Conservation (phyloP, 2,329 filamentous ascomycete species). For the Passalora sequoiae region DNA sequence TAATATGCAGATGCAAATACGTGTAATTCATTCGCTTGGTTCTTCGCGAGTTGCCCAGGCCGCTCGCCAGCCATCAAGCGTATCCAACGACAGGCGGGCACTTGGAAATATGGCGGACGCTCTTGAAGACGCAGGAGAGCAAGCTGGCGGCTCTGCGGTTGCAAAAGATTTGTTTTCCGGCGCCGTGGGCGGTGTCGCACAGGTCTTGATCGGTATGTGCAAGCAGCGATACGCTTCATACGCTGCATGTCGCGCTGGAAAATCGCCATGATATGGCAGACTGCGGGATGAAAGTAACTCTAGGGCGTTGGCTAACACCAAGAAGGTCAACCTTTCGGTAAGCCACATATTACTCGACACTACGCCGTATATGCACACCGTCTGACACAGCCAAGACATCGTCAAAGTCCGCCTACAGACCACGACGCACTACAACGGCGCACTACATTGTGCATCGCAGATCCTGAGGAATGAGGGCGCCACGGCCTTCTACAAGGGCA, state of each 20-base stretch:
- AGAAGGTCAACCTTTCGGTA: conserved; percentile 62
- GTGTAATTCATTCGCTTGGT: too few species aligned
- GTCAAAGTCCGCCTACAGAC: conserved; percentile 97
- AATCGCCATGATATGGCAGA: too few species aligned
- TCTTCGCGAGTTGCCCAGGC: too few species aligned
- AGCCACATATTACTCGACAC: conserved; percentile 21
- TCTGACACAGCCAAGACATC: conserved; percentile 58
- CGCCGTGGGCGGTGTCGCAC: conserved; percentile 84
- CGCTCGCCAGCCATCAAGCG: background rate
- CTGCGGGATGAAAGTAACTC: too few species aligned
- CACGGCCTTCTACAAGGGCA: conserved; percentile 95
- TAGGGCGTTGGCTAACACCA: conserved; percentile 9
- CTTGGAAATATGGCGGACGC: conserved; percentile 31
- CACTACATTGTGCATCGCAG: conserved; percentile 70
- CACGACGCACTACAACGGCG: conserved; percentile 71
- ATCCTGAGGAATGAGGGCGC: conserved; percentile 87
- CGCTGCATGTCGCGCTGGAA: background rate
- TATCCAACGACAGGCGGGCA: too few species aligned
- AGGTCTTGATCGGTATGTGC: conserved; percentile 80
- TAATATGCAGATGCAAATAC: too few species aligned
- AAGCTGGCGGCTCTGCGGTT: conserved; percentile 45
- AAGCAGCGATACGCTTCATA: background rate
- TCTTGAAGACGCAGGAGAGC: conserved; percentile 37
- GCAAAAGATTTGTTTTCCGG: conserved; percentile 88
- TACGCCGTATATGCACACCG: background rate